Conservation (phyloP, 768 basidiomycete species). For the Gyrodon lividus region DNA sequence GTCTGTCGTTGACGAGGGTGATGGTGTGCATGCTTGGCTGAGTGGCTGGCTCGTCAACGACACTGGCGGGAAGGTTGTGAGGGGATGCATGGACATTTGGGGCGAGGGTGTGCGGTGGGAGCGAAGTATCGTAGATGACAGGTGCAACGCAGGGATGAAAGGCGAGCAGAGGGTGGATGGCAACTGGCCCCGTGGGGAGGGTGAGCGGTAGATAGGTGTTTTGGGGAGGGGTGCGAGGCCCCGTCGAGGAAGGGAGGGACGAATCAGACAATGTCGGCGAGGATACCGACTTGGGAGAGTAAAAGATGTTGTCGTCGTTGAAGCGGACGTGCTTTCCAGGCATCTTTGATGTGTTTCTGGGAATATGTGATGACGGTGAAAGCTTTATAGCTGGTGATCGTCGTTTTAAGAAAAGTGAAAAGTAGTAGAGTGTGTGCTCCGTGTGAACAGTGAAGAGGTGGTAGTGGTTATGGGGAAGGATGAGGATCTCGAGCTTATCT, state of each 20-base stretch:
- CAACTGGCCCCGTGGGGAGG: conserved; percentile 28
- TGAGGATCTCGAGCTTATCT: conserved; percentile 4
- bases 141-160: conserved; percentile 26
- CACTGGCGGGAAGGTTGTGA: conserved; percentile 16
- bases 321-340: conserved; percentile 32
- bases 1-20: conserved; percentile 27
- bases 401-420: conserved; percentile 3
- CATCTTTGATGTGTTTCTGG: conserved; percentile 16
- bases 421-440: conserved; percentile 5
- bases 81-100: conserved; percentile 29
- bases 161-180: conserved; percentile 31
- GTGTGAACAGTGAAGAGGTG: conserved; percentile 16
- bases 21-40: conserved; percentile 29
- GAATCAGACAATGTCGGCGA: conserved; percentile 29
- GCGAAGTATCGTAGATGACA: conserved; percentile 20
- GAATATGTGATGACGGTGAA: conserved; percentile 10
- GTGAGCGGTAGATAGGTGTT: conserved; percentile 14
- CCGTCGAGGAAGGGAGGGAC: conserved; percentile 31
- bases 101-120: conserved; percentile 18
- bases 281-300: conserved; percentile 26
- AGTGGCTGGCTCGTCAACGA: conserved; percentile 32
- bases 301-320: conserved; percentile 32
- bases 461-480: conserved; percentile 9
- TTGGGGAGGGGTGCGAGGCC: conserved; percentile 31
- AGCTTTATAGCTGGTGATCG: conserved; percentile 11